A percentile compares a stretch with the other conserved stretches of the same genome.
phyloP scores from a whole-genome alignment of 495 filamentous ascomycete genomes.

The Lasiosphaeris hirsuta region DNA sequence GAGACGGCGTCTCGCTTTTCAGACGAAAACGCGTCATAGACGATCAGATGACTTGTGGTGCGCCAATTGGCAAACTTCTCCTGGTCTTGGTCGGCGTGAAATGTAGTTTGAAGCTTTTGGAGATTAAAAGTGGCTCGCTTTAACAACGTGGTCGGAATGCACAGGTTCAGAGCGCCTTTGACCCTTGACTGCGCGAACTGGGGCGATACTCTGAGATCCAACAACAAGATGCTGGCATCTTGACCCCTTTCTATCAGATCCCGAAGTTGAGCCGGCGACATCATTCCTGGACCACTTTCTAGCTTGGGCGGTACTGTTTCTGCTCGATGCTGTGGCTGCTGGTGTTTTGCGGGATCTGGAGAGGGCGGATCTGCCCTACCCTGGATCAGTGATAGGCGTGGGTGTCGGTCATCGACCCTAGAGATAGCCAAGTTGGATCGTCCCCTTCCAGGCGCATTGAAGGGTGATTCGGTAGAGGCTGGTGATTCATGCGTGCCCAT shows the following conservation, averaged over 20 bases:
- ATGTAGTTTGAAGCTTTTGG: slow-evolving; percentile 84
- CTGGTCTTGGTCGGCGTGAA: slow-evolving; percentile 71
- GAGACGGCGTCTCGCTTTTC: slow-evolving; percentile 74
- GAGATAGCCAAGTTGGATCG: slow-evolving; percentile 32
- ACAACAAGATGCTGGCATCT: slow-evolving; percentile 59
- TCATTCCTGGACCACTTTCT: slow-evolving; percentile 50
- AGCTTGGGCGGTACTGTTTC: slow-evolving; percentile 55
- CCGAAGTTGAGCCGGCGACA: slow-evolving; percentile 62
- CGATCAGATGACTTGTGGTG: slow-evolving; percentile 68
- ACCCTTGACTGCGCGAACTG: slow-evolving; percentile 76
- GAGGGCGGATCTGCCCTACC: slow-evolving; percentile 30
- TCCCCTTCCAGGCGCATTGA: slow-evolving; percentile 27
- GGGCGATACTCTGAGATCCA: slow-evolving; percentile 88
- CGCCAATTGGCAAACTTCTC: slow-evolving; percentile 75
- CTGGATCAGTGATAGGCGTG: slow-evolving; percentile 47
- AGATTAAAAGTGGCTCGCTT: slow-evolving; percentile 90
- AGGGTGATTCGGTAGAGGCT: slow-evolving; percentile 35
- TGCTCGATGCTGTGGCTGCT: slow-evolving; percentile 36
- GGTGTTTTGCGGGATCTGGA: slow-evolving; percentile 6
- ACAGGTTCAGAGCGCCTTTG: slow-evolving; percentile 78
- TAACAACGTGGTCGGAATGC: slow-evolving; percentile 89
- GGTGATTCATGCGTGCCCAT: slow-evolving; percentile 37
- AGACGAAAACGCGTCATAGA: slow-evolving; percentile 77
- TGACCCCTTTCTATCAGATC: slow-evolving; percentile 58
- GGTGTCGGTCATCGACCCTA: slow-evolving; percentile 46